Conservation (phyloP, 352 stramenopile species). For the Phytophthora citricola region DNA sequence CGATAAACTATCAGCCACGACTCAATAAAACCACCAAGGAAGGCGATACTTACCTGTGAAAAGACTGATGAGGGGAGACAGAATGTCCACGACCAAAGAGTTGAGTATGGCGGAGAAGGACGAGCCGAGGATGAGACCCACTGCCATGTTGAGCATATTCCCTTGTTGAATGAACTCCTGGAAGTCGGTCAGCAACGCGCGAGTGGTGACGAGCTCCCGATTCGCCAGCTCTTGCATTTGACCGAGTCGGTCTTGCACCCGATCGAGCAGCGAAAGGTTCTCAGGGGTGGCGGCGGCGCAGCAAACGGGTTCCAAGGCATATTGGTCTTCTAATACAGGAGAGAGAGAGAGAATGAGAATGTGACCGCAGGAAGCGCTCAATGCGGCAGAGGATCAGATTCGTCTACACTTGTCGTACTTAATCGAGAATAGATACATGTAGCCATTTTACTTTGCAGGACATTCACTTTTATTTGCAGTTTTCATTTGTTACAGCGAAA, state of each 20-base stretch:
- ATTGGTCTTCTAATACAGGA: background rate
- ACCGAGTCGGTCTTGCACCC: conserved; percentile 23
- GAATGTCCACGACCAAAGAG: conserved; percentile 73
- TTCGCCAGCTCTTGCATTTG: no score
- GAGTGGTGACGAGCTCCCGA: background rate
- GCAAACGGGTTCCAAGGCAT: conserved; percentile 36
- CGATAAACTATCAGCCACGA: background rate
- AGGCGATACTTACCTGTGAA: conserved; percentile 49
- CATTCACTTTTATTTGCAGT: conserved; percentile 14
- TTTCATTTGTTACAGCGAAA: conserved; percentile 31
- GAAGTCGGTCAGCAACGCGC: conserved; percentile 51
- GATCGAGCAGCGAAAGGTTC: conserved; percentile 32
- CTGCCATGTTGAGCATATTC: conserved; percentile 76
- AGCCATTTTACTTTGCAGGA: background rate
- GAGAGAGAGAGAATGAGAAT: background rate
- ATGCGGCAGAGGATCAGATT: no score
- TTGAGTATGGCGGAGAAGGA: conserved; percentile 76
- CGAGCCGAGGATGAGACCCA: conserved; percentile 72
- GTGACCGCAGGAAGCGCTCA: background rate
- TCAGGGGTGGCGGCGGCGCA: conserved; percentile 27
- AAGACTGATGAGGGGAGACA: conserved; percentile 71
- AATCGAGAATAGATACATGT: background rate
- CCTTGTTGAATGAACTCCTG: conserved; percentile 79
- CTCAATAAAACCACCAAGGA: no score
- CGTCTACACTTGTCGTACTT: background rate